phyloP scores from a whole-genome alignment of 306 rosid genomes.

The Lathyrus tuberosus region DNA sequence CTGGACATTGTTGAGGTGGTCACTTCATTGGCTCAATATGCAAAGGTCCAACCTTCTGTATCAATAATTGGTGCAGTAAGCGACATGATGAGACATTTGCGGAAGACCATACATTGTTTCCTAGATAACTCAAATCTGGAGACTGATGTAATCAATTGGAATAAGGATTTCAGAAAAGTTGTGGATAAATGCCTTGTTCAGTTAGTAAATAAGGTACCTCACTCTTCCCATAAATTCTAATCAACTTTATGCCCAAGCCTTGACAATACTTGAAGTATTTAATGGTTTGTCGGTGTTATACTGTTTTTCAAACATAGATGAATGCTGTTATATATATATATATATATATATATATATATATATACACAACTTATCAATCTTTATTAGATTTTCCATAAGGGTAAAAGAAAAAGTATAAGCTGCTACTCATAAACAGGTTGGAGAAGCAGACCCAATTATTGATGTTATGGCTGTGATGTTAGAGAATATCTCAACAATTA shows the following conservation, averaged over 20 bases:
- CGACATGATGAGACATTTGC: conserved; percentile 86
- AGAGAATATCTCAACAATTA: conserved; percentile 72
- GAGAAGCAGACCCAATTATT: conserved; percentile 84
- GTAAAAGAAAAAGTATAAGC: conserved; percentile 25
- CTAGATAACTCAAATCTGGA: conserved; percentile 63
- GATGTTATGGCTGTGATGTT: conserved; percentile 86
- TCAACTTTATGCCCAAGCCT: conserved; percentile 20
- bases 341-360: too few species aligned
- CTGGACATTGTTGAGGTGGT: conserved; percentile 81
- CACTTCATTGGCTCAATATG: conserved; percentile 70
- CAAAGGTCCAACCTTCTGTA: conserved; percentile 75
- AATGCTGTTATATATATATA: too few species aligned
- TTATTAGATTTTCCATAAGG: too few species aligned
- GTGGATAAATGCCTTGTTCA: conserved; percentile 88
- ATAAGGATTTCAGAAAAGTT: conserved; percentile 65
- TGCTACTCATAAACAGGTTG: conserved; percentile 67
- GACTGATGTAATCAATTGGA: conserved; percentile 60
- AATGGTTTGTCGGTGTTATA: conserved; percentile 16
- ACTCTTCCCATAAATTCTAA: conserved; percentile 26
- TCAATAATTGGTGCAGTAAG: conserved; percentile 71
- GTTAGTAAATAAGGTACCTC: conserved; percentile 73
- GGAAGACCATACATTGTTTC: conserved; percentile 76
- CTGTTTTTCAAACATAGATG: not conserved
- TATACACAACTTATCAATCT: too few species aligned
- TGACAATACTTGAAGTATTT: conserved; percentile 27